Conservation (phyloP, 2,329 filamentous ascomycete genomes). For the Byssoonygena ceratinophila region DNA sequence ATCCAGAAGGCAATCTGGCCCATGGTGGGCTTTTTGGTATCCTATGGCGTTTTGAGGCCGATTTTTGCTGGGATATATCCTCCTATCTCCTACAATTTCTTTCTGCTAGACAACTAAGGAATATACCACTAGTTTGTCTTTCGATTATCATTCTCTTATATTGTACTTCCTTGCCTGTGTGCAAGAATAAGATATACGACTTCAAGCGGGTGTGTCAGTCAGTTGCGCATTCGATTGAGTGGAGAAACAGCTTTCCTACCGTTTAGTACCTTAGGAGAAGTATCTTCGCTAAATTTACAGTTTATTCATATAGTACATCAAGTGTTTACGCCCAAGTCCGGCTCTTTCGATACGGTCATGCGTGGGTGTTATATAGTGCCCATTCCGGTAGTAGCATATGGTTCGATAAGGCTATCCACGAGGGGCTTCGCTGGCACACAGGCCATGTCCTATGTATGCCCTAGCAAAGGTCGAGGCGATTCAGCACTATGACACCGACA, state of each 20-base stretch:
- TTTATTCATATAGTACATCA: constrained; percentile 3
- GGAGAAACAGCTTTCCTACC: not conserved
- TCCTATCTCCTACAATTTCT: not conserved
- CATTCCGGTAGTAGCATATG: too few species aligned
- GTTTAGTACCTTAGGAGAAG: not conserved
- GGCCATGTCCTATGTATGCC: too few species aligned
- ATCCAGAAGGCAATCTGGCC: constrained; percentile 4
- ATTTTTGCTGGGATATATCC: not conserved
- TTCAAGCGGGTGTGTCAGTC: not conserved
- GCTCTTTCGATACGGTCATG: too few species aligned
- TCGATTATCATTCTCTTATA: not conserved
- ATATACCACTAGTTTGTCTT: not conserved
- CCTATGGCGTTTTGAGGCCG: not conserved
- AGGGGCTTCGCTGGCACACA: not conserved
- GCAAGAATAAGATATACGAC: not conserved
- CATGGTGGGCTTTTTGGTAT: not conserved
- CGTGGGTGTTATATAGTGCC: constrained; percentile 12
- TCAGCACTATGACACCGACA: constrained; percentile 18
- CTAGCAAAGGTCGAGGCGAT: too few species aligned
- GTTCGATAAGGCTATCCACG: not conserved
- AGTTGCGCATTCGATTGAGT: not conserved
- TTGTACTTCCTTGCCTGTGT: not conserved
- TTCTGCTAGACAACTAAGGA: not conserved
- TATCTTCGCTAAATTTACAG: constrained; percentile 1
- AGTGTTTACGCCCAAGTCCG: too few species aligned